Conservation (phyloP, 805 yeast genomes). For the Komagataella pseudopastoris region DNA sequence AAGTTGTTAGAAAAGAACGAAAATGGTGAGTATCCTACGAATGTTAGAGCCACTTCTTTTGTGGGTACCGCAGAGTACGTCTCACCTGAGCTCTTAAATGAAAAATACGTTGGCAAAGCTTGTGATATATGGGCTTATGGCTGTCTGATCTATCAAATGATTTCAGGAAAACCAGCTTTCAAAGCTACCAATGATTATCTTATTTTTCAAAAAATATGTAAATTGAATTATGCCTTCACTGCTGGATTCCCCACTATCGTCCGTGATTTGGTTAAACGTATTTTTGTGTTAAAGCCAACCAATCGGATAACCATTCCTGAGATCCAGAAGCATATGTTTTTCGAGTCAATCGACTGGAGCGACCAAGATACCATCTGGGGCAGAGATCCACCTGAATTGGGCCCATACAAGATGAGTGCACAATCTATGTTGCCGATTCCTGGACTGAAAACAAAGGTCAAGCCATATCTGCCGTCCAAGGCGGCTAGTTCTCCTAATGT, state of each 20-base stretch:
- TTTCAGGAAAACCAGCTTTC: constrained; percentile 64
- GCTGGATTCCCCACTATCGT: constrained; percentile 71
- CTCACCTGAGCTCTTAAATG: constrained; percentile 67
- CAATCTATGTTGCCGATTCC: constrained; percentile 72
- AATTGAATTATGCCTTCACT: constrained; percentile 68
- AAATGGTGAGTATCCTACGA: constrained; percentile 45
- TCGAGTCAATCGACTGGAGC: constrained; percentile 38
- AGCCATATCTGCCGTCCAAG: constrained; percentile 4
- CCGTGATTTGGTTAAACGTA: constrained; percentile 60
- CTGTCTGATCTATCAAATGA: constrained; percentile 47
- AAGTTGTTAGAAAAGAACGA: constrained; percentile 44
- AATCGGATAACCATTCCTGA: constrained; percentile 43
- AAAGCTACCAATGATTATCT: constrained; percentile 73
- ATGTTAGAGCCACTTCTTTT: constrained; percentile 63
- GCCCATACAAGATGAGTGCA: constrained; percentile 65
- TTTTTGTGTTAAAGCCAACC: constrained; percentile 50
- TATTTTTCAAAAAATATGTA: constrained; percentile 72
- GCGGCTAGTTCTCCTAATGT: not conserved
- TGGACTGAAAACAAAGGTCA: constrained; percentile 19
- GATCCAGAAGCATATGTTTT: constrained; percentile 55
- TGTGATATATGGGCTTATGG: constrained; percentile 54
- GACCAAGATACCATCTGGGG: constrained; percentile 47
- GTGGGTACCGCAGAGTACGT: constrained; percentile 84
- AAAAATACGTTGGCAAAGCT: constrained; percentile 50
- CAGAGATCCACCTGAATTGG: constrained; percentile 43